Conservation (phyloP, 2,329 filamentous ascomycete genomes). For the Clarireedia hainanense region DNA sequence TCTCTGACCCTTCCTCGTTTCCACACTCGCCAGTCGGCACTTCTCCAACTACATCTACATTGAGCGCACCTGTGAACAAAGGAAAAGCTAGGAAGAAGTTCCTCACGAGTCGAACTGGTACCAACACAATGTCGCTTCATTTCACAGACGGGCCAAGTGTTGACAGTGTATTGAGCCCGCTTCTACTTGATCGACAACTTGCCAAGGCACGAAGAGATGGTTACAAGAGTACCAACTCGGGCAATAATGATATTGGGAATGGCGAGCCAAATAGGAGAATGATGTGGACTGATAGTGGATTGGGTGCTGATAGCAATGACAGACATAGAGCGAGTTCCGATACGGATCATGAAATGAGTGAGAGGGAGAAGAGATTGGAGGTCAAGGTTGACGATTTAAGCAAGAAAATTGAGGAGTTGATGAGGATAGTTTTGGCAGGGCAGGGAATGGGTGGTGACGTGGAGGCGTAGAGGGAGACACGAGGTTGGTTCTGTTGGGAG, state of each 20-base stretch:
- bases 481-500: not conserved
- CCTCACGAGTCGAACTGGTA: conserved; percentile 16
- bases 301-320: not conserved
- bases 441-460: conserved; percentile 33
- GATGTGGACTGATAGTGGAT: conserved; percentile 8
- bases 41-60: conserved; percentile 2
- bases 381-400: conserved; percentile 46
- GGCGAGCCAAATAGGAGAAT: conserved; percentile 13
- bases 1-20: conserved; percentile 18
- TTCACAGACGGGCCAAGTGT: conserved; percentile 9
- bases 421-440: conserved; percentile 42
- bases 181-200: not conserved
- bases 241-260: conserved; percentile 7
- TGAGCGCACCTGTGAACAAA: conserved; percentile 5
- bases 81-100: conserved; percentile 8
- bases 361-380: conserved; percentile 30
- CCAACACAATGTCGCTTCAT: conserved; percentile 13
- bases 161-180: conserved; percentile 5
- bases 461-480: not conserved
- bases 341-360: not conserved
- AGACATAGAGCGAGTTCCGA: not conserved
- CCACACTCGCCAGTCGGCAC: conserved; percentile 3
- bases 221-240: not conserved
- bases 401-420: conserved; percentile 51
- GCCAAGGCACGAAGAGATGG: not conserved